A percentile compares a stretch with the other conserved stretches of the same genome.
Evolutionary conservation across 202 grass and related monocot genomes (phyloP).

Genomic region (Cymbopogon flexuosus): DNA sequence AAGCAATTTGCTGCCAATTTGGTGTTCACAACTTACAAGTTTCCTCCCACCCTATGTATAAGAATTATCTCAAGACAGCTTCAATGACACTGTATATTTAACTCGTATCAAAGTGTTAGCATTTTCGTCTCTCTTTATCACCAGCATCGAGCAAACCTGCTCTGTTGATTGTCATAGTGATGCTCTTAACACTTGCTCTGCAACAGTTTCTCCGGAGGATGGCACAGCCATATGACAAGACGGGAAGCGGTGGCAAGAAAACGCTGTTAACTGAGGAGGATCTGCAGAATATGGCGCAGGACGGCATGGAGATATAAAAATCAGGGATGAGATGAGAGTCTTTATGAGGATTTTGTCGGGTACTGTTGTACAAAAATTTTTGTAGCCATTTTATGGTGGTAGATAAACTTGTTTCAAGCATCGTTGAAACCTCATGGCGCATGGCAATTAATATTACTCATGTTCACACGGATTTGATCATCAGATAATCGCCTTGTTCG

Average conservation of each 20-base stretch:
- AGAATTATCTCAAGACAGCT: not conserved
- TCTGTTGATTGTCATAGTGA: not conserved
- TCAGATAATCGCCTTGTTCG: too few species aligned
- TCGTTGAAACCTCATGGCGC: not conserved
- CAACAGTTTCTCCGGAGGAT: constrained; percentile 82
- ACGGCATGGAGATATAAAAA: constrained; percentile 57
- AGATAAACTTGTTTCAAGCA: not conserved
- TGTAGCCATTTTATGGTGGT: not conserved
- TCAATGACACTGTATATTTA: not conserved
- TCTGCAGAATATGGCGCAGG: constrained; percentile 55
- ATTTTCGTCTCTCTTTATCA: not conserved
- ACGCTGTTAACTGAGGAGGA: constrained; percentile 83
- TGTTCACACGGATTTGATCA: not conserved
- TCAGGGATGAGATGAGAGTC: not conserved
- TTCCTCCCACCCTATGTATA: not conserved
- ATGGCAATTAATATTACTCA: not conserved
- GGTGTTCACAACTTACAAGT: not conserved
- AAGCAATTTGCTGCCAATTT: not conserved
- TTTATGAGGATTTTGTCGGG: not conserved
- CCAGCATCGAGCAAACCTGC: not conserved
- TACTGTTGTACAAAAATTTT: constrained; percentile 31
- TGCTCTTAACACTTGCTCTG: not conserved
- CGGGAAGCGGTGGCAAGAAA: constrained; percentile 58
- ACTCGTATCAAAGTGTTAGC: not conserved
- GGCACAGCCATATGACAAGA: constrained; percentile 89